A percentile compares a stretch with the other conserved stretches of the same genome.
Conservation (phyloP, 768 basidiomycete genomes). For the Trametes cinnabarina region DNA sequence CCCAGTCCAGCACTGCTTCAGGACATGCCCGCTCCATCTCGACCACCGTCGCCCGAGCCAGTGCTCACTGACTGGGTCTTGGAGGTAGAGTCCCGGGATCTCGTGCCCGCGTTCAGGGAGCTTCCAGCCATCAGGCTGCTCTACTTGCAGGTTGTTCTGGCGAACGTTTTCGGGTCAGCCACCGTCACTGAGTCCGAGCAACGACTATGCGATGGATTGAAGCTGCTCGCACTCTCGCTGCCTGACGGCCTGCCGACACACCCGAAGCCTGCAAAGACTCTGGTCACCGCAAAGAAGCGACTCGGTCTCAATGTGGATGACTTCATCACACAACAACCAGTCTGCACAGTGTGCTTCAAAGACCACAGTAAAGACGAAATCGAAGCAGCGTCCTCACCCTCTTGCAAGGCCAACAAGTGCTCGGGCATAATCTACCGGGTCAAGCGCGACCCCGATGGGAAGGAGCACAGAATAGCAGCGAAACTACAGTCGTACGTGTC, state of each 20-base stretch:
- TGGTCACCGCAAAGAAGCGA: background rate
- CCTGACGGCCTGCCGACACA: background rate
- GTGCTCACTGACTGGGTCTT: too few species aligned
- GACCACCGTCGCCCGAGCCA: too few species aligned
- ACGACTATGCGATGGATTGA: too few species aligned
- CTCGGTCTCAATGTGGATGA: background rate
- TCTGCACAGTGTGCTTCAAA: background rate
- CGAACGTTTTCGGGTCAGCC: too few species aligned
- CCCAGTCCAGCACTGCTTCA: too few species aligned
- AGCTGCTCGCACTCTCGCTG: too few species aligned
- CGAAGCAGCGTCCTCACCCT: background rate
- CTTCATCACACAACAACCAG: background rate
- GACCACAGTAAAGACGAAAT: background rate
- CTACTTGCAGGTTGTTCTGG: too few species aligned
- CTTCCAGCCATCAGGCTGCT: too few species aligned
- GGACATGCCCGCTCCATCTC: too few species aligned
- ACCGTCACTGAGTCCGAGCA: too few species aligned
- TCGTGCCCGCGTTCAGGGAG: too few species aligned
- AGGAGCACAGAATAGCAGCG: background rate
- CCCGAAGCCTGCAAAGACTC: background rate
- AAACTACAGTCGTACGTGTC: background rate
- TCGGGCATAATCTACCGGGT: background rate
- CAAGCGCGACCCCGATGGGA: background rate
- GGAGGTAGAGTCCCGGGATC: too few species aligned
- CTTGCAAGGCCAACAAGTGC: background rate